Conservation (phyloP, 2,329 filamentous ascomycete species). For the Fusarium sp. region DNA sequence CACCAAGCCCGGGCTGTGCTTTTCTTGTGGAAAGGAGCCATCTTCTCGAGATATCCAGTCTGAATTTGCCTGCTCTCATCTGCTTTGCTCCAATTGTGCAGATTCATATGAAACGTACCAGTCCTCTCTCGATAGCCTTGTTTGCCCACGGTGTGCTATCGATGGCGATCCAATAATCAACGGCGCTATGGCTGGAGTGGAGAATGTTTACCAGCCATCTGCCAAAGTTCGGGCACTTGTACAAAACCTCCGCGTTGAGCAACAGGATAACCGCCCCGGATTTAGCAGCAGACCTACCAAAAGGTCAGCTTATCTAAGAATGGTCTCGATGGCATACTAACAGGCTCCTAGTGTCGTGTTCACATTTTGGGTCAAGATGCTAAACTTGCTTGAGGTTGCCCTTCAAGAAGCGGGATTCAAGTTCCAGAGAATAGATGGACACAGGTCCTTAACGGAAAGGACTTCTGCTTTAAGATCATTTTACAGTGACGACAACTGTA, state of each 20-base stretch:
- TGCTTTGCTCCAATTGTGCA: background rate
- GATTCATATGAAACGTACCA: background rate
- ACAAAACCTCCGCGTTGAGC: accelerated
- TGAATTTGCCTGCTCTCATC: background rate
- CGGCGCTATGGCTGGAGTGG: accelerated
- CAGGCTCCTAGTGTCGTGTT: accelerated
- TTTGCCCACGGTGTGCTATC: background rate
- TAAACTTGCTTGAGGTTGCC: background rate
- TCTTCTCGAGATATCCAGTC: background rate
- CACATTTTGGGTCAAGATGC: background rate
- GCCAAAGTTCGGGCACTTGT: background rate
- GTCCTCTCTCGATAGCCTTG: background rate
- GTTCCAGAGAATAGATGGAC: background rate
- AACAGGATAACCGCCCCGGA: accelerated
- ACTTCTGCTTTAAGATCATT: background rate
- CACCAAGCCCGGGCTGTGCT: accelerated
- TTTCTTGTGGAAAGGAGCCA: background rate
- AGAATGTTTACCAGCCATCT: background rate
- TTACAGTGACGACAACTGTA: background rate
- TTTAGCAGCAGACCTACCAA: background rate
- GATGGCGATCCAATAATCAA: accelerated
- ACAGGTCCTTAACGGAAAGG: background rate
- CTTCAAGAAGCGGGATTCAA: accelerated
- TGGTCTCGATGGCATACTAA: accelerated
- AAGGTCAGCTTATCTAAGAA: background rate